These are phyloP conservation scores for Saturnispora galanensis DNA, from an alignment of 805 yeast species.

Conservation along the genomic window DNA sequence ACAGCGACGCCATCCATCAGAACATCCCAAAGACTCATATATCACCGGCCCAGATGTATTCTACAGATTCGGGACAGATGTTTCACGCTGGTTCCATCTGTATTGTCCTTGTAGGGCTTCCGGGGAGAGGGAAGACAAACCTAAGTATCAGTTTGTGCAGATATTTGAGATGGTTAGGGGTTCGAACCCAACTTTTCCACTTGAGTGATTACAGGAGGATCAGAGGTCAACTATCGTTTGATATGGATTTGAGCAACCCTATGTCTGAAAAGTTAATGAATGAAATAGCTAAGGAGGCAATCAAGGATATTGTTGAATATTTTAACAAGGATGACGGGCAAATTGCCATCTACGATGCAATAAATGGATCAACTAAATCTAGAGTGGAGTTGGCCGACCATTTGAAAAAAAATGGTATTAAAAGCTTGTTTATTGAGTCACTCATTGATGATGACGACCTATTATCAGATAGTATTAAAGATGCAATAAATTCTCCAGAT, in stretches of 20 bases:
- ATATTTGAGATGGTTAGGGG: slow-evolving; percentile 93
- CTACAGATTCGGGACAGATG: slow-evolving; percentile 84
- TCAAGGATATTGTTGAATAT: slow-evolving; percentile 59
- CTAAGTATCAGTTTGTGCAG: slow-evolving; percentile 85
- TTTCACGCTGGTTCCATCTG: slow-evolving; percentile 94
- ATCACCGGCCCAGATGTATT: slow-evolving; percentile 87
- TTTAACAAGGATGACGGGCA: slow-evolving; percentile 78
- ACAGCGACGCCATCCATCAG: slow-evolving; percentile 58
- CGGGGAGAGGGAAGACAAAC: slow-evolving; percentile 94
- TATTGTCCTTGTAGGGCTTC: slow-evolving; percentile 82
- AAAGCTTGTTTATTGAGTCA: slow-evolving; percentile 81
- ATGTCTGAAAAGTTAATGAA: slow-evolving; percentile 42
- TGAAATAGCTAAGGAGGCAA: slow-evolving; percentile 51
- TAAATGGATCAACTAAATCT: slow-evolving; percentile 68
- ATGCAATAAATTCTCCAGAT: slow-evolving; percentile 83
- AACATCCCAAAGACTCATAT: slow-evolving; percentile 51
- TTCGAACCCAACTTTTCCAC: slow-evolving; percentile 83
- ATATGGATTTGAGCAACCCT: slow-evolving; percentile 56
- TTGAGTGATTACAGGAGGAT: slow-evolving; percentile 80
- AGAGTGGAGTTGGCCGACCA: slow-evolving; percentile 47
- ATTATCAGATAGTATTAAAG: slow-evolving; percentile 65
- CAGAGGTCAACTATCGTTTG: slow-evolving; percentile 24
- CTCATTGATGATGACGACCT: slow-evolving; percentile 64
- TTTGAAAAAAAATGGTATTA: slow-evolving; percentile 52
- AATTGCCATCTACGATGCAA: slow-evolving; percentile 93